Evolutionary conservation across 129 eudicot species (phyloP).

Genomic region (Dittrichia graveolens): DNA sequence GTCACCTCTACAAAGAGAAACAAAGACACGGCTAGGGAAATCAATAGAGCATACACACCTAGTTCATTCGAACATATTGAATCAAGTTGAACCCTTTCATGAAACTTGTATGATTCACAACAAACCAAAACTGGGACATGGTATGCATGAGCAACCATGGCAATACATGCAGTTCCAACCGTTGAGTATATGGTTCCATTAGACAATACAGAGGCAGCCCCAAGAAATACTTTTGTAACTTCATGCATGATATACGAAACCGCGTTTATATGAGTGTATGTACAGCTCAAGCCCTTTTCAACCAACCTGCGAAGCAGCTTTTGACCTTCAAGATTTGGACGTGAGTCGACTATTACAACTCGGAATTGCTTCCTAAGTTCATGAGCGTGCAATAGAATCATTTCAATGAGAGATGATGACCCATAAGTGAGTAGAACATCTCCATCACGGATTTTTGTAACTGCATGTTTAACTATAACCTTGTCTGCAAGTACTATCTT

Average conservation of each 20-base stretch:
- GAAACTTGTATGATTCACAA: constrained; percentile 95
- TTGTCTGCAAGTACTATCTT: constrained; percentile 79
- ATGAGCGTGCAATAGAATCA: constrained; percentile 71
- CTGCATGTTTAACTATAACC: constrained; percentile 68
- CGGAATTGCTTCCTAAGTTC: constrained; percentile 81
- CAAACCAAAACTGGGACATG: constrained; percentile 87
- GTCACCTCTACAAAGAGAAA: constrained; percentile 14
- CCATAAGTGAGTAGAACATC: constrained; percentile 91
- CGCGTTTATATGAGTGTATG: constrained; percentile 87
- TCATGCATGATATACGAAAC: constrained; percentile 93
- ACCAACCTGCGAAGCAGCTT: constrained; percentile 71
- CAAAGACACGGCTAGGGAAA: constrained; percentile 8
- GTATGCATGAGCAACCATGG: constrained; percentile 92
- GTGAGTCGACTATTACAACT: constrained; percentile 90
- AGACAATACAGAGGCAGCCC: constrained; percentile 87
- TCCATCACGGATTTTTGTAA: constrained; percentile 77
- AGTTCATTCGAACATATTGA: constrained; percentile 92
- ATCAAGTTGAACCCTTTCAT: constrained; percentile 93
- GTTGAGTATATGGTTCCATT: constrained; percentile 91
- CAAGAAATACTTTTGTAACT: constrained; percentile 73
- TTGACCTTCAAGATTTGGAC: constrained; percentile 94
- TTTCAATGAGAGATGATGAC: constrained; percentile 76
- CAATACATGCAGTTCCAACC: constrained; percentile 86
- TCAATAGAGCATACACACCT: constrained; percentile 49
- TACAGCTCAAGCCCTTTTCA: constrained; percentile 75